A percentile compares a stretch with the other conserved stretches of the same genome.
Conservation (phyloP, 345 rosid genomes). For the Gossypium longicalyx region DNA sequence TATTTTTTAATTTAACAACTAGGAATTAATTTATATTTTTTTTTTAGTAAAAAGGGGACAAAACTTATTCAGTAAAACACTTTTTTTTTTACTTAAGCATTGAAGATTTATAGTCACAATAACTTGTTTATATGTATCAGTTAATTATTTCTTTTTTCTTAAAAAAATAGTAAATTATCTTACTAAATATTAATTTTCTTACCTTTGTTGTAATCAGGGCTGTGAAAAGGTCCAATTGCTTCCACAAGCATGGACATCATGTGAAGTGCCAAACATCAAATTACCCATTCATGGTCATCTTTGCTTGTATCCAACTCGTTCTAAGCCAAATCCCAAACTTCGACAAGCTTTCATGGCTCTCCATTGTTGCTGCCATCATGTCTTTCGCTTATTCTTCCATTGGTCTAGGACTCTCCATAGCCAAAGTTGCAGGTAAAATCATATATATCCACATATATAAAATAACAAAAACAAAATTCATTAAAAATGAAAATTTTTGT, state of each 20-base stretch:
- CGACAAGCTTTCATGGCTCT: conserved; percentile 62
- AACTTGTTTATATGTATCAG: too few relatives aligned
- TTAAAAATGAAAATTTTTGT: neutral
- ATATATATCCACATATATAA: neutral
- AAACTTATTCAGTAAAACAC: too few relatives aligned
- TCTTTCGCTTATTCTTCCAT: conserved; percentile 51
- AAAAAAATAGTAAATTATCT: neutral
- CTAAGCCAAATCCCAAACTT: conserved; percentile 87
- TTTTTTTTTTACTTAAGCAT: too few relatives aligned
- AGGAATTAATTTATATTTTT: too few relatives aligned
- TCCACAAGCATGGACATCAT: conserved; percentile 60
- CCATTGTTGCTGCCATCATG: neutral
- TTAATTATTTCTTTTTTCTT: too few relatives aligned
- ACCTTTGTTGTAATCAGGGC: conserved; percentile 44
- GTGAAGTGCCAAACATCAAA: conserved; percentile 50
- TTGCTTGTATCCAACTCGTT: conserved; percentile 61
- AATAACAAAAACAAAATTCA: neutral
- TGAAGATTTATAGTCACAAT: too few relatives aligned
- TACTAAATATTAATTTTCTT: neutral
- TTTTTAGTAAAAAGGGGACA: too few relatives aligned
- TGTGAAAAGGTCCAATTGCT: conserved; percentile 67
- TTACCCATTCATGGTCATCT: conserved; percentile 59
- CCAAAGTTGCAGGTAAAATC: conserved; percentile 3
- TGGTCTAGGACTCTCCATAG: conserved; percentile 26
- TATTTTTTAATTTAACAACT: too few relatives aligned